Base-by-base conservation (phyloP, 768 basidiomycete genomes). In the Lentinus tigrinus region DNA sequence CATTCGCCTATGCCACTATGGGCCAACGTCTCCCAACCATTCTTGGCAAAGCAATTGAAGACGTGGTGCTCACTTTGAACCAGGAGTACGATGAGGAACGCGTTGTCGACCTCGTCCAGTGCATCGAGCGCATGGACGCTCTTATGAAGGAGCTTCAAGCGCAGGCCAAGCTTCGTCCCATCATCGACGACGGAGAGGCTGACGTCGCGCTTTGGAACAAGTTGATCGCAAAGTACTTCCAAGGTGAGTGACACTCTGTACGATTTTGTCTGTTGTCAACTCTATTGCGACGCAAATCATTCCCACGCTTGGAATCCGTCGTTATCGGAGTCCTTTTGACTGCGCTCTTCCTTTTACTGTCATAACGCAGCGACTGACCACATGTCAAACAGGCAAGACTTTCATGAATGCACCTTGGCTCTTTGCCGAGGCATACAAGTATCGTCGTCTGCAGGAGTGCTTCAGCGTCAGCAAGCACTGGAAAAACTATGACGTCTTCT, bases 381-480 rank as follows among this genome's bases (percentile, higher is more conserved):
- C 13, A 3, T 24, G 16, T 31, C 28, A 27, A 36, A 34, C 60
- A 87, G 90, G 89, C 28, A 92, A 91, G 72, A 88, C 91, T 66
- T 95, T 93, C 68, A 95, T 95, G 93, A 94, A 91, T 70, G 93
- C 95, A 0, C 94, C 94, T 5, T 96, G 94, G 95, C 77, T 97
- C 17, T 97, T 98, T 66, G 95, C 95, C 21, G 95, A 96, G 72
- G 94, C 95, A 16, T 93, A 93, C 77, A 93, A 93, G 72, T 93
- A 93, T 70, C 88, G 92, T 63, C 85, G 93, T 59, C 82, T 98
- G 46, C 91, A 90, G 60, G 95, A 96, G 72, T 93, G 91, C 73
- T 98, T 98, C 77, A 93, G 90, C 61, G 77, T 93, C 58, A 91
- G 89, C 78, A 92, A 91, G 69, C 89, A 82, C 73, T 98, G 93